These are phyloP conservation scores for Trichoderma breve DNA, from an alignment of 2,329 filamentous ascomycete species.

Conservation along the genomic window DNA sequence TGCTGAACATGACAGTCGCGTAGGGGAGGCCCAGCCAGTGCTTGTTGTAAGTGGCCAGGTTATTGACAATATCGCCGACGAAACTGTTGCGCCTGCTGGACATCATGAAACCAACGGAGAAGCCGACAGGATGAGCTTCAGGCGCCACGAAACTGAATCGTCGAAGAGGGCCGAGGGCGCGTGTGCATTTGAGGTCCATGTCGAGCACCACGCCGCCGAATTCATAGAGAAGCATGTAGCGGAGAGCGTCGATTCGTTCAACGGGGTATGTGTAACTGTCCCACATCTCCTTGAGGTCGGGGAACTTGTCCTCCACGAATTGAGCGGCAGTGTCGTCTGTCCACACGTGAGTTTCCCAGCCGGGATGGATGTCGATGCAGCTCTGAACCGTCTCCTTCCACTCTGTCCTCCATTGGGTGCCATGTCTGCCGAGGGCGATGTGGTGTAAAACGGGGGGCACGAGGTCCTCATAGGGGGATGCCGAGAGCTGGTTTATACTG, in stretches of 20 bases:
- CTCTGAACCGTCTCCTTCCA: conserved; percentile 34
- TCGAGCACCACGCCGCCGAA: conserved; percentile 33
- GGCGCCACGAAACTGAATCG: conserved; percentile 43
- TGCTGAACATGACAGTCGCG: conserved; percentile 44
- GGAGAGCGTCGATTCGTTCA: conserved; percentile 66
- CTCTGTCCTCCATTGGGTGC: conserved; percentile 24
- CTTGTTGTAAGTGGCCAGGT: conserved; percentile 36
- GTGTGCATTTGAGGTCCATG: conserved; percentile 36
- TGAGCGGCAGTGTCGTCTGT: conserved; percentile 24
- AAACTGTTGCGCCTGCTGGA: conserved; percentile 35
- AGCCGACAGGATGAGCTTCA: conserved; percentile 40
- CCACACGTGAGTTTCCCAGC: conserved; percentile 32
- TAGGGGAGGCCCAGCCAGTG: conserved; percentile 42
- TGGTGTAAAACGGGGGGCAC: conserved; percentile 38
- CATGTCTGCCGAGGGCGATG: conserved; percentile 30
- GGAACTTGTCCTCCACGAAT: conserved; percentile 25
- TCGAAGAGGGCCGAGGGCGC: conserved; percentile 39
- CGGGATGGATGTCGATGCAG: conserved; percentile 35
- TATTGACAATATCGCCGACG: conserved; percentile 34
- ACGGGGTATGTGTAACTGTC: conserved; percentile 64
- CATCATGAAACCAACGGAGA: conserved; percentile 44
- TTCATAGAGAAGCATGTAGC: conserved; percentile 49
- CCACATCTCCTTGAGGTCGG: conserved; percentile 37
- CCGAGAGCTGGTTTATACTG: conserved; percentile 29
- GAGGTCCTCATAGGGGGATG: conserved; percentile 30